phyloP scores from a whole-genome alignment of 1,284 basidiomycete species.

The Rhodotorula sp. region DNA sequence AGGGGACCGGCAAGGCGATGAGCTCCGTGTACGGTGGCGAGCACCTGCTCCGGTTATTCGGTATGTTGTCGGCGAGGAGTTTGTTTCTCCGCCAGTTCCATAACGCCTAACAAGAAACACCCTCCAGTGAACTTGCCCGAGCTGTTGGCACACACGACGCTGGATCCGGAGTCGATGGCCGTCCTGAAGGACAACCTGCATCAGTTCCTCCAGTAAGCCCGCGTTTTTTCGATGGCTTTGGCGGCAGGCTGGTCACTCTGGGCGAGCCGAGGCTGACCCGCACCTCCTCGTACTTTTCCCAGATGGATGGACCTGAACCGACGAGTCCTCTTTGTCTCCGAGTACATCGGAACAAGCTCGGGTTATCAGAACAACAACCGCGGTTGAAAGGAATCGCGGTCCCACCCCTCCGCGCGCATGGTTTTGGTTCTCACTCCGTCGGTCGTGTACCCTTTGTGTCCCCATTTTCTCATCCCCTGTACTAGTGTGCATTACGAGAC shows the following conservation, averaged over 20 bases:
- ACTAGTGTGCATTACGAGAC: not conserved
- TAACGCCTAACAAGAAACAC: not conserved
- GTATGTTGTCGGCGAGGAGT: slow-evolving; percentile 55
- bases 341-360: slow-evolving; percentile 36
- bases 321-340: slow-evolving; percentile 33
- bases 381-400: slow-evolving; percentile 7
- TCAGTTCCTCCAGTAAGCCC: slow-evolving; percentile 76
- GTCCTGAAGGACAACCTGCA: slow-evolving; percentile 86
- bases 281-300: not conserved
- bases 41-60: slow-evolving; percentile 86
- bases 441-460: not conserved
- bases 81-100: not conserved
- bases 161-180: slow-evolving; percentile 80
- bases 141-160: slow-evolving; percentile 86
- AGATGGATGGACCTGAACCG: slow-evolving; percentile 42
- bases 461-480: not conserved
- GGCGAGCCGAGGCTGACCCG: not conserved
- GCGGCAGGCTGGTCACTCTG: not conserved
- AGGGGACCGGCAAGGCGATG: slow-evolving; percentile 64
- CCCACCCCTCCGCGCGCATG: not conserved
- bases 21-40: slow-evolving; percentile 91
- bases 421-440: not conserved
- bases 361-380: slow-evolving; percentile 42
- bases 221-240: not conserved
- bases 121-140: slow-evolving; percentile 56